A percentile compares a stretch with the other conserved stretches of the same genome.
These are phyloP conservation scores for California macrophylla DNA, from an alignment of 441 rosid genomes.

Conservation along the genomic window DNA sequence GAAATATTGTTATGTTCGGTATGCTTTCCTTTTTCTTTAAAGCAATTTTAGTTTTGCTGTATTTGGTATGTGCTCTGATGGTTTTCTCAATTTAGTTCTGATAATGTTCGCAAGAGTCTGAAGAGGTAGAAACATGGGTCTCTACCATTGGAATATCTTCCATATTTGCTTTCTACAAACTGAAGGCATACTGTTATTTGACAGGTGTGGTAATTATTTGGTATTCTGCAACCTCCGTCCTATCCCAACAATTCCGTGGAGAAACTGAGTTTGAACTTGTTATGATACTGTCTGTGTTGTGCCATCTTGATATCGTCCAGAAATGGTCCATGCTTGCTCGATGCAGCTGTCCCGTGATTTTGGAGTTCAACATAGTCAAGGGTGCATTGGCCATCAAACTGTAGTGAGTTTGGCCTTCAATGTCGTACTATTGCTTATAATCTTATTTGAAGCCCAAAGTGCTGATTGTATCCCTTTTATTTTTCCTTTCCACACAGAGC, in stretches of 20 bases:
- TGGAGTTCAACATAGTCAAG: slow-evolving; percentile 32
- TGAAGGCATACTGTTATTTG: background rate
- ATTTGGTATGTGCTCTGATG: background rate
- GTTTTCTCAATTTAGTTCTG: background rate
- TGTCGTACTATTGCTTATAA: background rate
- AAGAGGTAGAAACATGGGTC: background rate
- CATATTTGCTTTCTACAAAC: background rate
- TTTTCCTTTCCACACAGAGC: slow-evolving; percentile 28
- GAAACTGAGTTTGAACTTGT: slow-evolving; percentile 15
- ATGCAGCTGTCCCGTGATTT: slow-evolving; percentile 47
- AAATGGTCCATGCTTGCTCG: slow-evolving; percentile 43
- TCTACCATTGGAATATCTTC: background rate
- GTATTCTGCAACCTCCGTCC: slow-evolving; percentile 1
- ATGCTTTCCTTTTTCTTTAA: background rate
- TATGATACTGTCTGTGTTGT: slow-evolving; percentile 18
- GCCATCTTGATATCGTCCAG: slow-evolving; percentile 21
- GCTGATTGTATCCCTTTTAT: background rate
- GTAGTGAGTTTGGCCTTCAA: slow-evolving; percentile 24
- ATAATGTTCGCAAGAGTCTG: background rate
- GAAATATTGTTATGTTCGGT: background rate
- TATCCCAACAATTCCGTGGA: slow-evolving; percentile 7
- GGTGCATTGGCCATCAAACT: slow-evolving; percentile 27
- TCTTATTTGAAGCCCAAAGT: background rate
- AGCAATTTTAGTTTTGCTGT: background rate
- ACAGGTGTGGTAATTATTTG: slow-evolving; percentile 6